Evolutionary conservation across 1,139 yeast genomes (phyloP).

Genomic region (Nakaseomyces uthaithaninus): DNA sequence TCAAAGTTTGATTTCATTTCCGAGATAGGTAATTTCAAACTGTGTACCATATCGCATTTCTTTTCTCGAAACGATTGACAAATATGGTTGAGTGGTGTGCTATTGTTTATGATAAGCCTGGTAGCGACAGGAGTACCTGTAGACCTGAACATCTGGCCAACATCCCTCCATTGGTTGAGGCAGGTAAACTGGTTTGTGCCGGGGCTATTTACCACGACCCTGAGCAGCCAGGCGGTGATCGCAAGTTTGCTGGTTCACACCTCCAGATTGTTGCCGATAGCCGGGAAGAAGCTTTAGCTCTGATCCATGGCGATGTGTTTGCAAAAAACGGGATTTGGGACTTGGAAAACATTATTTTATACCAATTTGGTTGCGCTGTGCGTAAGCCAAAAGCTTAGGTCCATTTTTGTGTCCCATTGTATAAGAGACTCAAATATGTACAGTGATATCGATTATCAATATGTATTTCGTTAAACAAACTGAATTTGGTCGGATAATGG

Average conservation of each 20-base stretch:
- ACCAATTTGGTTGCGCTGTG: constrained; percentile 47
- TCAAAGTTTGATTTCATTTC: too few relatives aligned
- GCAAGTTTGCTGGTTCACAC: constrained; percentile 64
- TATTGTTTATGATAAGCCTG: constrained; percentile 63
- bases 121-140: constrained; percentile 46
- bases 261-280: constrained; percentile 55
- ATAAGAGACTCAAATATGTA: too few relatives aligned
- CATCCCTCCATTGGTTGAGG: constrained; percentile 43
- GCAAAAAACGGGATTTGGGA: constrained; percentile 71
- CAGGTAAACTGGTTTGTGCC: constrained; percentile 53
- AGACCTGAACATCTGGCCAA: constrained; percentile 54
- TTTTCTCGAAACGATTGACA: background rate
- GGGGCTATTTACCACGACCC: constrained; percentile 52
- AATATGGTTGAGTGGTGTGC: constrained; percentile 55
- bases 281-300: constrained; percentile 54
- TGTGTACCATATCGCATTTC: too few relatives aligned
- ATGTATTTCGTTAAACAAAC: too few relatives aligned
- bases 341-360: constrained; percentile 49
- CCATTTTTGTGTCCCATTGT: background rate
- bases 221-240: constrained; percentile 36
- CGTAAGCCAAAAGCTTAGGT: constrained; percentile 33
- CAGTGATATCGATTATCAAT: too few relatives aligned
- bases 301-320: constrained; percentile 57
- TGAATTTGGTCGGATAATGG: too few relatives aligned
- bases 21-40: too few relatives aligned